phyloP scores from a whole-genome alignment of 306 rosid genomes.

The Cucumis melo region DNA sequence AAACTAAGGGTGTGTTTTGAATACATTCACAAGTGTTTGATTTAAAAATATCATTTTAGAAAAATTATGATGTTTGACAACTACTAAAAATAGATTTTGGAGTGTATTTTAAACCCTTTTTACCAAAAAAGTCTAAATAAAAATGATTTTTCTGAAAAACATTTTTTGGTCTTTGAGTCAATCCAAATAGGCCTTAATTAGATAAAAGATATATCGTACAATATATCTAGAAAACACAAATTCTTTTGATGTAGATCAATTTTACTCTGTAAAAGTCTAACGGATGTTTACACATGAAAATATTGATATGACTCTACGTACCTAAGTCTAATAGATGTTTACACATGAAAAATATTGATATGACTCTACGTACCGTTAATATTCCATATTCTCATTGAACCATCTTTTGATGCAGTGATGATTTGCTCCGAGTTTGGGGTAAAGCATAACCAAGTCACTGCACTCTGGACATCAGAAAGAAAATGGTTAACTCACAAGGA shows the following conservation, averaged over 20 bases:
- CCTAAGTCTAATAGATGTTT: conserved; percentile 15
- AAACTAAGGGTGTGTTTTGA: too few relatives aligned
- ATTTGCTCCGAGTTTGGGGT: conserved; percentile 72
- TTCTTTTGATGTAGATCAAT: not conserved
- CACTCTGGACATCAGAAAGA: conserved; percentile 50
- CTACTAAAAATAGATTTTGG: too few relatives aligned
- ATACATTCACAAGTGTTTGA: too few relatives aligned
- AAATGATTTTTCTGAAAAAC: too few relatives aligned
- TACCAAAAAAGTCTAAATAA: too few relatives aligned
- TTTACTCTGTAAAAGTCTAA: not conserved
- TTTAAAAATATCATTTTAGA: too few relatives aligned
- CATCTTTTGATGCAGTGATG: conserved; percentile 94
- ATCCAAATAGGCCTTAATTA: not conserved
- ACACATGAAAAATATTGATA: conserved; percentile 2
- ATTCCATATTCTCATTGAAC: conserved; percentile 86
- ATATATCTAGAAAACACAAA: not conserved
- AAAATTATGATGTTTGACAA: too few relatives aligned
- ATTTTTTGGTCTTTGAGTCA: too few relatives aligned
- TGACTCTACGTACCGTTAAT: conserved; percentile 59
- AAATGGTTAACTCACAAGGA: not conserved
- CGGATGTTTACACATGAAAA: not conserved
- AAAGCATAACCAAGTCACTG: conserved; percentile 97
- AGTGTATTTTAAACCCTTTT: too few relatives aligned
- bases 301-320: conserved; percentile 15
- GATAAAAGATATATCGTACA: not conserved